phyloP scores from a whole-genome alignment of 139 green algal genomes.

The Chlamydomonas sp. region DNA sequence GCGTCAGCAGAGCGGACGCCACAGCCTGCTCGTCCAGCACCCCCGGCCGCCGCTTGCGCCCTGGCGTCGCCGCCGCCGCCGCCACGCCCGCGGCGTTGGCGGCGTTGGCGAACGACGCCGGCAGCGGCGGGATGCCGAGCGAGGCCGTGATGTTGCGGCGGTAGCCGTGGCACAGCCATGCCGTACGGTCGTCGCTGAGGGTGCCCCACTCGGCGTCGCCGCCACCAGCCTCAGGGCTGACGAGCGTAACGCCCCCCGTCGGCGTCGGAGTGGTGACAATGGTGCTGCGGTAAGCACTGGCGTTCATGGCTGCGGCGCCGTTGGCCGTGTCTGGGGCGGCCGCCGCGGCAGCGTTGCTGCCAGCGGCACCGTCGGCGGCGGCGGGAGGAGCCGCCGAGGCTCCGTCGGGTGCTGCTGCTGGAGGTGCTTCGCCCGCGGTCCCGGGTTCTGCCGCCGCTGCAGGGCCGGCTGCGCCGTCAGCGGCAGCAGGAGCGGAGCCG shows the following conservation, averaged over 20 bases:
- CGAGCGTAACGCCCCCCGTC: too few relatives aligned
- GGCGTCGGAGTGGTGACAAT: too few relatives aligned
- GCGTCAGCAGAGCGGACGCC: constrained; percentile 26
- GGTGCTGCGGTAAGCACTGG: too few relatives aligned
- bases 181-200: constrained; percentile 10
- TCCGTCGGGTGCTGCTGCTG: neutral
- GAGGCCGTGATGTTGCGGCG: constrained; percentile 22
- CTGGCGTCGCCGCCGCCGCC: neutral
- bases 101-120: constrained; percentile 7
- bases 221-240: neutral
- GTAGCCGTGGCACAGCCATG: constrained; percentile 39
- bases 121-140: constrained; percentile 18
- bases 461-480: neutral
- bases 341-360: neutral
- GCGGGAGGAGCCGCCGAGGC: neutral
- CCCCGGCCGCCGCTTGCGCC: constrained; percentile 26
- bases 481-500: neutral
- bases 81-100: constrained; percentile 12
- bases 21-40: constrained; percentile 33
- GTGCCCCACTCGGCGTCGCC: constrained; percentile 35
- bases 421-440: neutral
- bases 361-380: neutral
- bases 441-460: neutral
- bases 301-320: too few relatives aligned
- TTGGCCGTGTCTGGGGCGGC: neutral